Percentiles rank a stretch among this genome's conserved stretches.
Evolutionary conservation across 805 yeast species (phyloP).

Genomic region (Saccharomycopsis oosterbeekiorum): DNA sequence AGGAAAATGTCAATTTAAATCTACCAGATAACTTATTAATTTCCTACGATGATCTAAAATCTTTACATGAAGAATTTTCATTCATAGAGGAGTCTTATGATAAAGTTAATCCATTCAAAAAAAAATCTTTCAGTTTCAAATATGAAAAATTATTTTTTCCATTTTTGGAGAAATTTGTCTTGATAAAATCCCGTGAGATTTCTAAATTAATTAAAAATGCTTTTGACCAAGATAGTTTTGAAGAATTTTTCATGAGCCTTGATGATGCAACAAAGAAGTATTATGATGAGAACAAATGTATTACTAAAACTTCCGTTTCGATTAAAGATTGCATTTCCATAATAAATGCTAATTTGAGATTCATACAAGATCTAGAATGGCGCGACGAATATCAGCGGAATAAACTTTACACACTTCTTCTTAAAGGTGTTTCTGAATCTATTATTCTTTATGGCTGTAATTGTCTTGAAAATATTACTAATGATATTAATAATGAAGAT

Average conservation of each 20-base stretch:
- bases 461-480: conserved; percentile 31
- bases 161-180: conserved; percentile 33
- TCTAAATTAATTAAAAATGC: conserved; percentile 43
- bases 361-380: conserved; percentile 62
- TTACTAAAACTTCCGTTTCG: conserved; percentile 48
- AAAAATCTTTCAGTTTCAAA: conserved; percentile 37
- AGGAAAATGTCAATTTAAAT: conserved; percentile 23
- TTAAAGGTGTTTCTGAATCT: conserved; percentile 56
- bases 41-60: conserved; percentile 47
- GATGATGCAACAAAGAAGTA: conserved; percentile 24
- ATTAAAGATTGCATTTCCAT: conserved; percentile 59
- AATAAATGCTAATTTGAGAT: conserved; percentile 44
- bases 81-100: conserved; percentile 42
- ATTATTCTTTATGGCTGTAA: conserved; percentile 34
- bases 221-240: conserved; percentile 46
- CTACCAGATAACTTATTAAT: conserved; percentile 18
- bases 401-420: conserved; percentile 45
- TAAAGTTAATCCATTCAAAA: conserved; percentile 33
- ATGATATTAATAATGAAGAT: conserved; percentile 19
- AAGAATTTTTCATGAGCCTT: conserved; percentile 37
- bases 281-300: conserved; percentile 24
- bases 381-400: conserved; percentile 52
- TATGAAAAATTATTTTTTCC: conserved; percentile 48
- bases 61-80: conserved; percentile 41
- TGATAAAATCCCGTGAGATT: conserved; percentile 36